These are phyloP conservation scores for Gleditsia sinensis DNA, from an alignment of 306 rosid genomes.

Conservation along the genomic window DNA sequence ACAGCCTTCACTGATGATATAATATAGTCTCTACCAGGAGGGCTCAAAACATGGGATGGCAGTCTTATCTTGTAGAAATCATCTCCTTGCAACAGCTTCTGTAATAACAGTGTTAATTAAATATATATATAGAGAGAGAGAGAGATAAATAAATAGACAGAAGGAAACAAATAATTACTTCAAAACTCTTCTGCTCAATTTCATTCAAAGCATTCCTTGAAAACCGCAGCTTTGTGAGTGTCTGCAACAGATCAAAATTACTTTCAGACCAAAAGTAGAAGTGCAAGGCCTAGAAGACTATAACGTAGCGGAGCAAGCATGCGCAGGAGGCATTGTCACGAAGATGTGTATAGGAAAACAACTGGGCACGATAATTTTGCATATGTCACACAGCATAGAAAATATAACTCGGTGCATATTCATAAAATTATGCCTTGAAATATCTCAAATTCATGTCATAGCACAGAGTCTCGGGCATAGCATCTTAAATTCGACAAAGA, in stretches of 20 bases:
- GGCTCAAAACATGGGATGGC: slow-evolving; percentile 72
- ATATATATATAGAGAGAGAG: not conserved
- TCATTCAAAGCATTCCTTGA: slow-evolving; percentile 66
- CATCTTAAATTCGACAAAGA: not conserved
- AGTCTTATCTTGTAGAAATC: slow-evolving; percentile 86
- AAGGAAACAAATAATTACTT: slow-evolving; percentile 42
- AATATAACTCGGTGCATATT: not conserved
- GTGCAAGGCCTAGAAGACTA: not conserved
- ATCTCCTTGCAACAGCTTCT: slow-evolving; percentile 75
- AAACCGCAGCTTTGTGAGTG: slow-evolving; percentile 93
- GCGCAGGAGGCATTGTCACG: not conserved
- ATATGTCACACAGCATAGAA: not conserved
- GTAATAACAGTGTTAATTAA: slow-evolving; percentile 27
- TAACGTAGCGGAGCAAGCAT: not conserved
- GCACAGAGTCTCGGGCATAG: not conserved
- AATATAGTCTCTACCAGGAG: slow-evolving; percentile 72
- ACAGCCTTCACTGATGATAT: slow-evolving; percentile 89
- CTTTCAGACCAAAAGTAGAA: slow-evolving; percentile 27
- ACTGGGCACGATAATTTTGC: not conserved
- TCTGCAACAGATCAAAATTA: slow-evolving; percentile 51
- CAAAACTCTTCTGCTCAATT: slow-evolving; percentile 62
- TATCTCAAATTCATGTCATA: not conserved
- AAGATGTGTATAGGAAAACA: not conserved
- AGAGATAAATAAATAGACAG: not conserved
- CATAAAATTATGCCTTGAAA: not conserved